These are phyloP conservation scores for Camellia oleifera DNA, from an alignment of 179 eudicot genomes.

Conservation along the genomic window DNA sequence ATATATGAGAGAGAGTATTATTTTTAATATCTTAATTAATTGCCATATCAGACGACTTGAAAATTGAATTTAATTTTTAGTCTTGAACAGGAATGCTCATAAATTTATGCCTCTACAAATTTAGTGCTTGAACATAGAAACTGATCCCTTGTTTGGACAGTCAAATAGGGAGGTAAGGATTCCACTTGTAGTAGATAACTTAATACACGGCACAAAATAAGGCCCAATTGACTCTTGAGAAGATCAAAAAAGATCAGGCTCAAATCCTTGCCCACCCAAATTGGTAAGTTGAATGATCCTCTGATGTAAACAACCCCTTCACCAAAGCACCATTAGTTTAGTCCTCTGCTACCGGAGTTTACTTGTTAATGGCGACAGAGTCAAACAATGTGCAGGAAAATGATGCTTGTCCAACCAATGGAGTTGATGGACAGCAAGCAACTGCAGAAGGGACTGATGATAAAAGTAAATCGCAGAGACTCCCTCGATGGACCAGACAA, in stretches of 20 bases:
- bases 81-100: background rate
- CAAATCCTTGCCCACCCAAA: background rate
- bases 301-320: background rate
- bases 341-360: no score
- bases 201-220: background rate
- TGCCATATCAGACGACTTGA: no score
- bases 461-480: conserved; percentile 31
- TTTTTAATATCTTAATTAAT: no score
- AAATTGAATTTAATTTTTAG: no score
- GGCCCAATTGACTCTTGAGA: conserved; percentile 11
- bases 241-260: background rate
- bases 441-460: conserved; percentile 23
- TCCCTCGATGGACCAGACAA: conserved; percentile 52
- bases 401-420: background rate
- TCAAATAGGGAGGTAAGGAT: conserved; percentile 7
- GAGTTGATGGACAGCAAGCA: conserved; percentile 17
- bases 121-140: conserved; percentile 13
- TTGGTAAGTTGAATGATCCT: background rate
- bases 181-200: background rate
- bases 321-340: background rate
- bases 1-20: no score
- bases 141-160: conserved; percentile 12
- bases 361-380: conserved; percentile 19
- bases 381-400: conserved; percentile 10
- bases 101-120: no score